Percentiles rank a stretch among this genome's conserved stretches.
phyloP scores from a whole-genome alignment of 1,139 yeast species.

The Suhomyces bolitotheri region DNA sequence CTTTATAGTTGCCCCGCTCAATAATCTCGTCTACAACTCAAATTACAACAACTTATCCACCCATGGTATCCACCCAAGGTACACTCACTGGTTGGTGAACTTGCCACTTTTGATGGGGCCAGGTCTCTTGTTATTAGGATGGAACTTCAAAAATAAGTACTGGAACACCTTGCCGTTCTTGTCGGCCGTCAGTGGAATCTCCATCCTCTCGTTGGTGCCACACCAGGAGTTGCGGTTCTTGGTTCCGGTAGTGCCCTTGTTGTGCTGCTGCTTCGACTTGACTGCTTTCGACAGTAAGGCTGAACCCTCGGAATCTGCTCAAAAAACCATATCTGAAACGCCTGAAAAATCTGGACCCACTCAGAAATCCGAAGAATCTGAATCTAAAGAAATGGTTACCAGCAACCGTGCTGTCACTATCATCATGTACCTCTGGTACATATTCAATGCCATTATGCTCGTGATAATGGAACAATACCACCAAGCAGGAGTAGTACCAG shows the following conservation, averaged over 20 bases:
- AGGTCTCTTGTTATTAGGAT: constrained; percentile 48
- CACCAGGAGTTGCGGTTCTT: constrained; percentile 93
- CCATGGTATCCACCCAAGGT: constrained; percentile 84
- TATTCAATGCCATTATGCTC: constrained; percentile 62
- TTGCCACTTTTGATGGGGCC: constrained; percentile 86
- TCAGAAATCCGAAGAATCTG: neutral
- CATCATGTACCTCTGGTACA: constrained; percentile 53
- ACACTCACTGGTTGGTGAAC: constrained; percentile 72
- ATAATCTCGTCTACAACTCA: constrained; percentile 73
- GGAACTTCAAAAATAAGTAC: constrained; percentile 32
- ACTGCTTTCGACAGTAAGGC: constrained; percentile 17
- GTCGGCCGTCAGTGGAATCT: constrained; percentile 61
- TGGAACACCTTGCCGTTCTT: constrained; percentile 54
- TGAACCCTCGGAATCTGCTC: constrained; percentile 1
- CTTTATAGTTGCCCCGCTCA: constrained; percentile 63
- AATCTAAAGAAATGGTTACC: neutral
- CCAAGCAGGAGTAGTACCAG: constrained; percentile 87
- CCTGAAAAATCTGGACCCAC: neutral
- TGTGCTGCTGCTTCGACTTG: constrained; percentile 62
- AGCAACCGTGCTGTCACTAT: constrained; percentile 15
- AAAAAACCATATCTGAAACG: constrained; percentile 9
- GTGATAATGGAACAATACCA: constrained; percentile 77
- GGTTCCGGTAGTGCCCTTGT: constrained; percentile 71
- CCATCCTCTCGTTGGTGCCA: constrained; percentile 66
- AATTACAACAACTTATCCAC: constrained; percentile 55